Evolutionary conservation across 192 early-diverging fungal species (phyloP), one percentile per base, ranked within the genome.

Genomic region (Thamnidium elegans): DNA sequence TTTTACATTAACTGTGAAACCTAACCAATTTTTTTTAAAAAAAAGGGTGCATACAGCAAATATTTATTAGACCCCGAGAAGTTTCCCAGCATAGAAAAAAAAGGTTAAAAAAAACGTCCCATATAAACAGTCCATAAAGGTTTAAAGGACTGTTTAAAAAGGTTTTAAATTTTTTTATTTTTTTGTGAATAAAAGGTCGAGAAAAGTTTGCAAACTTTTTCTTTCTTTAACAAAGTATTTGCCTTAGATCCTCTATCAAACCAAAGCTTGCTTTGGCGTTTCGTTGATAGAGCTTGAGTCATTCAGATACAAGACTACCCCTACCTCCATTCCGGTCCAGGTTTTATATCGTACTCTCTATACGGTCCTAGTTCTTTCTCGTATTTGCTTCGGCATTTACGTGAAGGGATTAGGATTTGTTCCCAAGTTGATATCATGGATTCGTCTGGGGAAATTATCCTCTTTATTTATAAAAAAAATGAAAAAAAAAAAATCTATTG

Each of bases 211-310:
- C 54, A 39, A 56, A 56, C n/a, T 1, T 34, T 44, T 44, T 10
- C 44, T 20, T 43, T 17, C 51, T 54, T 54, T 64, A 64, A 63
- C 20, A n/a, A 39, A 23, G 63, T 54, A 64, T 64, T 42, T 64
- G 63, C 63, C 63, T 64, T 64, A 64, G 63, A 64, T 64, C 63
- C 63, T 64, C 52, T 64, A 50, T 54, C 63, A 64, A 21, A 23
- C 50, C 50, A 14, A 54, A 43, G n/a, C 50, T 30, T 52, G 17
- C 54, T 42, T 45, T 53, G 52, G 63, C 50, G 34, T 31, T 64
- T 51, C 17, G 26, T 64, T 64, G 63, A 64, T 50, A 64, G 52
- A 64, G 63, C 63, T 32, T 64, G 63, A 64, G 63, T 64, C 63
- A 64, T 64, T 44, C 63, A 53, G 63, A 64, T 64, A 64, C 63